Base-by-base conservation (phyloP, 495 filamentous ascomycete species). In the Extremus antarcticus region DNA sequence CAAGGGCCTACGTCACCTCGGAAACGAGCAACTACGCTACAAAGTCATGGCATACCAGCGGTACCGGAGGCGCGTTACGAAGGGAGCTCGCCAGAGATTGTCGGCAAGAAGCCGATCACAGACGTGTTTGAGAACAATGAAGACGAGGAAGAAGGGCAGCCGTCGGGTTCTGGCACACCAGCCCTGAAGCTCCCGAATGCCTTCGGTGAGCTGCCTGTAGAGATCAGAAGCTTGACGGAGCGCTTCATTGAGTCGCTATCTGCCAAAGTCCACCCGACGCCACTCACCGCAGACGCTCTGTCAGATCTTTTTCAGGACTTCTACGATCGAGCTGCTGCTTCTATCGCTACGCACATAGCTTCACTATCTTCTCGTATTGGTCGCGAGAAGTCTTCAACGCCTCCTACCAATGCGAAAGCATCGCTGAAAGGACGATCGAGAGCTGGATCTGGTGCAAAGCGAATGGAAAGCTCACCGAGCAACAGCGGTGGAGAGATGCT, bases 291-390 rank as follows among this genome's bases (percentile, higher is more conserved):
- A 61, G 87, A 94, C 20, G 86, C 80, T 59, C 81, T 97, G 21
- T 85, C 90, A 3, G 74, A 74, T n/a, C 72, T 94, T 20, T 97
- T 95, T 66, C 94, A 99, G 70, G 88, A 94, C 35, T 99, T 97
- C 64, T 99, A 99, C 67, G 73, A 75, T 29, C 82, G 82, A 43
- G 88, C 94, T 15, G 83, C 88, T 38, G 77, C 83, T 8, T 86
- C 92, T 65, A 91, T 97, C 41, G 76, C 79, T 17, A 95, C 88
- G 0, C 90, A 99, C 68, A 88, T 97, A 50, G 85, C 86, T 22
- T 78, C 83, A 9, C 73, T 96, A 16, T 85, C 86, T 13, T 85
- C 85, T 23, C 78, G 81, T 2, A 83, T 90, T 63, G 82, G 77
- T 24, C 81, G 87, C 17, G 81, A 83, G 50, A 68, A 65, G 22